phyloP scores from a whole-genome alignment of 2,329 filamentous ascomycete genomes.

The Talaromyces piceae region DNA sequence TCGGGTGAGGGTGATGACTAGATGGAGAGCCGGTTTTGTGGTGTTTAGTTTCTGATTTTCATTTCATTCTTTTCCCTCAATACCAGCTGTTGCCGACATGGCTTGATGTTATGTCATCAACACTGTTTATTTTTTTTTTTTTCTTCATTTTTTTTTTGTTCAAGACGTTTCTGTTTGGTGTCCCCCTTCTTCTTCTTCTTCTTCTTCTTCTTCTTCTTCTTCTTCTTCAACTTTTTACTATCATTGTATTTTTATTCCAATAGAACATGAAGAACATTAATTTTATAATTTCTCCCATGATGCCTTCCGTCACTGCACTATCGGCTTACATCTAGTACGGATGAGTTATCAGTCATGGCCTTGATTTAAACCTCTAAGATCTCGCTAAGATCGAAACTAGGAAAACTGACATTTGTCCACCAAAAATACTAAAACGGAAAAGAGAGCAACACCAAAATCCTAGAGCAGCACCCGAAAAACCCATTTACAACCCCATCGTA shows the following conservation, averaged over 20 bases:
- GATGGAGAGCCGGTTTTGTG: background rate
- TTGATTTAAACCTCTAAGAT: background rate
- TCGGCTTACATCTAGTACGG: background rate
- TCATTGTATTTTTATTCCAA: background rate
- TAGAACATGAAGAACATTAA: background rate
- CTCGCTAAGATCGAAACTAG: background rate
- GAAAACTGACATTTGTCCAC: background rate
- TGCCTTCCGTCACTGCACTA: too few relatives aligned
- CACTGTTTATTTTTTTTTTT: background rate
- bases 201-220: background rate
- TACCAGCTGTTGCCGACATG: background rate
- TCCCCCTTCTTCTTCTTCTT: background rate
- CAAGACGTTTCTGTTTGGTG: background rate
- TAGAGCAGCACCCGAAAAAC: background rate
- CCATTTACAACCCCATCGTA: slow-evolving; percentile 74
- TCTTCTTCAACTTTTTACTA: background rate
- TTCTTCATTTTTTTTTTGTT: background rate
- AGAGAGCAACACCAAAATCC: background rate
- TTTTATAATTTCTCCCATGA: too few relatives aligned
- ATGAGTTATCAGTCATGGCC: background rate
- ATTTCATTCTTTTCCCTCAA: background rate
- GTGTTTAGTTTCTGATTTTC: background rate
- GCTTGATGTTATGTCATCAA: background rate
- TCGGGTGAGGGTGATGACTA: background rate
- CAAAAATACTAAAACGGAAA: background rate